Base-by-base conservation (phyloP, 768 basidiomycete species). In the Hericium coralloides region DNA sequence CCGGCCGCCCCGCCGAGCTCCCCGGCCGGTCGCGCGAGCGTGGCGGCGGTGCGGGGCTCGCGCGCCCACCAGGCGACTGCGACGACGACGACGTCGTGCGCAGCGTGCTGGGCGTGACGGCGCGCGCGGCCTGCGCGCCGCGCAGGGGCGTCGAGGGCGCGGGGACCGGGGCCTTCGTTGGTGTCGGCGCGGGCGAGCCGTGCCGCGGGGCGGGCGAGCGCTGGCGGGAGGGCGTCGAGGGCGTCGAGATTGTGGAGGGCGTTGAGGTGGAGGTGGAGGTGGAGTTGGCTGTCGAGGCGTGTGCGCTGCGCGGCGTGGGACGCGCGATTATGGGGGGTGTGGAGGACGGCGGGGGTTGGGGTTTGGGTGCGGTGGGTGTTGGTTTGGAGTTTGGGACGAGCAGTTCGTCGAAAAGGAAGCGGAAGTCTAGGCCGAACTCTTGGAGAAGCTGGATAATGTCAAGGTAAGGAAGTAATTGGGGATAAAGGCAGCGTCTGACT, bases 361-460 rank as follows among this genome's bases (percentile, higher is more conserved):
- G 39, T 43, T 38, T 37, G 51, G 17, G 12, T 23, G 49, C 20
- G 58, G 47, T 5, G 8, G 6, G 26, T 52, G 53, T 12, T 41
- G 14, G 31, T 49, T 53, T 38, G 53, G 41, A 4, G 49, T 78
- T 79, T 1, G 82, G 79, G 12, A 76, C 70, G 1, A 91, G 76
- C 3, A 89, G 73, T n/a, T 79, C 77, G 37, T 91, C 84, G n/a
- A 98, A 76, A n/a, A 95, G 76, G 73, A 87, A 93, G 22, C 88
- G 87, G 68, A 98, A 97, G 72, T 97, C 95, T 38, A 98, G 82
- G 2, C 95, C 95, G 65, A 86, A 92, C 64, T 98, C 95, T 73
- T 92, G 86, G 6, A 98, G 76, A 15, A 95, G 80, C 89, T 92
- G 61, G 48, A 57, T 8, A 2, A 20, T 41, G 10, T 36, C 22